Evolutionary conservation across 2,329 filamentous ascomycete species (phyloP), one percentile per base, ranked within the genome.

Genomic region (Aphanocladium album): DNA sequence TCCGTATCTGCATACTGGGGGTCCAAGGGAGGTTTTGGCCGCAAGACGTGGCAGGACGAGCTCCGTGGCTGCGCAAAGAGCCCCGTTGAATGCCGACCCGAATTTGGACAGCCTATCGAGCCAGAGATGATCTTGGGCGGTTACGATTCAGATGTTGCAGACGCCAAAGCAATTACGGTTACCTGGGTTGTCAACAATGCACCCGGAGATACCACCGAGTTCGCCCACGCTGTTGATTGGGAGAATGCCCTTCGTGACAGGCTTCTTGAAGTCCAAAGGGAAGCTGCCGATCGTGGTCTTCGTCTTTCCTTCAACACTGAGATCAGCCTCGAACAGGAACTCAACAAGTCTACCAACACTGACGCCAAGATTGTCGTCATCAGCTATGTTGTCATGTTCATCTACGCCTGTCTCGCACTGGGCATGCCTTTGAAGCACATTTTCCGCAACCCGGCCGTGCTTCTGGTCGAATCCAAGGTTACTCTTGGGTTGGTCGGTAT

Each of bases 371-470:
- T 99, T 68, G 87, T 99, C 25, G 86, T 93, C 58, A 89, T 99
- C 75, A 98, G 93, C 80, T 99, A 99, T 76, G 83, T 98, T 64
- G 91, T 97, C 78, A 99, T 99, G 95, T 99, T 99, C 75, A 77
- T 99, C 64, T 99, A 99, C 71, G 95, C 93, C 4, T 98, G 93
- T 6, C 77, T 99, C 57, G 93, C 95, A 0, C 81, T 99, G 0
- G 95, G 95, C 0, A 96, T 93, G 1, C 95, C 90, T 0, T 77
- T 93, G 61, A 85, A 83, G 66, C 89, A 93, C 61, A 77, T 98
- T 50, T 76, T 96, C 53, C 85, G 84, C 57, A 96, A 96, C 69
- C 93, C 93, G 1, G 84, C 90, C 14, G 88, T 91, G 56, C 87
- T 91, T 2, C 78, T 99, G 3, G 93, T 99, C 1, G 91, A 98